Percentiles rank a stretch among this genome's conserved stretches.
Evolutionary conservation across 148 eudicot genomes (phyloP).

Genomic region (Cornus suecica): DNA sequence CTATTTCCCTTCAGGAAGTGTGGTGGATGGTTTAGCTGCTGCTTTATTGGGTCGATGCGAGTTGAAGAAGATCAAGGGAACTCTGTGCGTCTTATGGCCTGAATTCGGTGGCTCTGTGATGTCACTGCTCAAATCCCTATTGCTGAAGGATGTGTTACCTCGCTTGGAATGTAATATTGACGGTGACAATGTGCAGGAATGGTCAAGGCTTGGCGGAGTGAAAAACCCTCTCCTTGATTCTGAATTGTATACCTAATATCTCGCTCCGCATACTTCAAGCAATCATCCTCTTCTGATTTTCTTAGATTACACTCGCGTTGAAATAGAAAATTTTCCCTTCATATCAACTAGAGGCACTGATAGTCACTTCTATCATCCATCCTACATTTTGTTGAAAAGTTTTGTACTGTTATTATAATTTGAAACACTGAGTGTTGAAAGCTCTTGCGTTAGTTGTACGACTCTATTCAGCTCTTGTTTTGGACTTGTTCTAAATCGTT

Average conservation of each 20-base stretch:
- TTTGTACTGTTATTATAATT: too few relatives aligned
- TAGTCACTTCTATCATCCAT: neutral
- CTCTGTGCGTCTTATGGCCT: constrained; percentile 77
- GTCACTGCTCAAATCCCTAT: constrained; percentile 49
- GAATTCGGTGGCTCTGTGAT: constrained; percentile 57
- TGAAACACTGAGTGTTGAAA: neutral
- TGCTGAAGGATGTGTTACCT: constrained; percentile 50
- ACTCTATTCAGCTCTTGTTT: neutral
- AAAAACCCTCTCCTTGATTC: constrained; percentile 58
- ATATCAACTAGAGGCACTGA: neutral
- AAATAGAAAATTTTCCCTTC: too few relatives aligned
- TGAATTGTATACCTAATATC: constrained; percentile 67
- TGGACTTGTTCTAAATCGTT: neutral
- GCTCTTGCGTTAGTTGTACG: neutral
- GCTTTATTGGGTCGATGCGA: constrained; percentile 69
- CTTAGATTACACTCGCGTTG: neutral
- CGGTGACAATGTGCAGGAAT: constrained; percentile 29
- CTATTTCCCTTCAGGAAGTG: constrained; percentile 86
- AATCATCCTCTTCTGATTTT: neutral
- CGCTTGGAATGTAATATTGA: constrained; percentile 32
- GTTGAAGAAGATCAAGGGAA: constrained; percentile 61
- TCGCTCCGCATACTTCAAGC: neutral
- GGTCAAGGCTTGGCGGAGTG: constrained; percentile 36
- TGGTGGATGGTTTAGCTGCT: constrained; percentile 79
- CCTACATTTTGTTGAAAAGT: neutral